Base-by-base conservation (phyloP, 2,329 filamentous ascomycete genomes). In the Ophiostoma ulmi region DNA sequence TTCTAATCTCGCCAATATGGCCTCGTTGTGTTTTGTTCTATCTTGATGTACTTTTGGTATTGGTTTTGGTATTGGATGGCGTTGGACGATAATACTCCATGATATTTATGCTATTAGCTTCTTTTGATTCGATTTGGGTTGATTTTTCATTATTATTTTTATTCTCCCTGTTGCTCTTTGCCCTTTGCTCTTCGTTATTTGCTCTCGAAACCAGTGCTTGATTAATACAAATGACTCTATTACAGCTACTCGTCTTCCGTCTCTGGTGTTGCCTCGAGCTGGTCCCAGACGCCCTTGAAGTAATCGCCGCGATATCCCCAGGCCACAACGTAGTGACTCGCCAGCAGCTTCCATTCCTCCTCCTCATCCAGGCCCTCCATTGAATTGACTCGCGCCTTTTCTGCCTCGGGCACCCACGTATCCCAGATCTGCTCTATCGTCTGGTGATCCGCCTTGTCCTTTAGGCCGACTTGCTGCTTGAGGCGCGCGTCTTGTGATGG, bases 351-450 rank as follows among this genome's bases (percentile, higher is more conserved):
- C 91, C 95, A 97, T 81, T 99, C 95, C 80, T 99, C 95, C 35
- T 97, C 86, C 80, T 99, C 95, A 80, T 99, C 95, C 73, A 99
- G 80, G 76, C 95, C 93, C 79, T 99, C 94, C 36, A 97, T 78
- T 13, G 82, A 80, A 74, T 94, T 90, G 1, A 98, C 88, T 67
- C 94, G 84, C 76, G 91, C 89, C 79, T 92, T 94, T 80, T 98
- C 94, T 1, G 82, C 81, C 0, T 83, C 77, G 0, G 78, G 77
- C 3, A 97, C 83, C 93, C 94, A 98, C 1, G 80, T 80, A 69
- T 90, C 85, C 90, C 91, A 97, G 52, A 97, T 86, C n/a, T 78
- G 75, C 69, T 83, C 80, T 55, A 87, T 80, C 0, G 84, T 85
- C 68, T 80, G 78, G 48, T 80, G 80, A n/a, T 76, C 77, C 1